Evolutionary conservation across 129 eudicot genomes (phyloP).

Genomic region (Arctium minus): DNA sequence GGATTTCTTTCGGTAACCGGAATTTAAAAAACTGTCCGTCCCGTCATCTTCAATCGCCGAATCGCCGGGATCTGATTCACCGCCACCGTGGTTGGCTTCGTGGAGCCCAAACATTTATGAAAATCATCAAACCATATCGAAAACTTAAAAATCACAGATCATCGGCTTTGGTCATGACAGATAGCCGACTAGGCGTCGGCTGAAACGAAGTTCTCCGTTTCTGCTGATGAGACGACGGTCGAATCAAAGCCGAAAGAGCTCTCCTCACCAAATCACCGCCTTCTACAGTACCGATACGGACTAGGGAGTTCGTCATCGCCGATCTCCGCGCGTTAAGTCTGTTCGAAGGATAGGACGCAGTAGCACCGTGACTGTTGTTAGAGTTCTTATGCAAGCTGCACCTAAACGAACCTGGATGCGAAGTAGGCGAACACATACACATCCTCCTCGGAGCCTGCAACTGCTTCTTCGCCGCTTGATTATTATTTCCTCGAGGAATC

Average conservation of each 20-base stretch:
- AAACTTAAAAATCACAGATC: not conserved
- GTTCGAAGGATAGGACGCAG: conserved; percentile 53
- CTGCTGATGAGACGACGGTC: conserved; percentile 82
- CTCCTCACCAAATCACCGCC: conserved; percentile 75
- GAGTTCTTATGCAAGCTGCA: conserved; percentile 62
- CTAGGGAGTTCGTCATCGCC: conserved; percentile 87
- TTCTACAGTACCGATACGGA: conserved; percentile 75
- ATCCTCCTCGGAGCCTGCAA: conserved; percentile 40
- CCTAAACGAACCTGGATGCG: conserved; percentile 89
- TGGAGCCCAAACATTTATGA: not conserved
- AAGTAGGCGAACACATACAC: conserved; percentile 95
- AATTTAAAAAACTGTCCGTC: conserved; percentile 29
- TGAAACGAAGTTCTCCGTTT: conserved; percentile 63
- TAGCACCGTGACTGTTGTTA: not conserved
- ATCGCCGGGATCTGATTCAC: conserved; percentile 10
- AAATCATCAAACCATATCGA: not conserved
- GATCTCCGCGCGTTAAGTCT: conserved; percentile 63
- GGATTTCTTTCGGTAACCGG: conserved; percentile 34
- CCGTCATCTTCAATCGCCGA: conserved; percentile 7
- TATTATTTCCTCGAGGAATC: conserved; percentile 4
- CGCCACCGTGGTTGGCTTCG: not conserved
- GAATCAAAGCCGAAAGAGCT: conserved; percentile 75
- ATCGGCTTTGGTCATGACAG: conserved; percentile 49
- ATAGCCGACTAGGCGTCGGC: conserved; percentile 58
- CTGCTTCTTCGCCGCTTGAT: conserved; percentile 33